A percentile compares a stretch with the other conserved stretches of the same genome.
Conservation (phyloP, 257 asterid genomes). For the Mentha longifolia region DNA sequence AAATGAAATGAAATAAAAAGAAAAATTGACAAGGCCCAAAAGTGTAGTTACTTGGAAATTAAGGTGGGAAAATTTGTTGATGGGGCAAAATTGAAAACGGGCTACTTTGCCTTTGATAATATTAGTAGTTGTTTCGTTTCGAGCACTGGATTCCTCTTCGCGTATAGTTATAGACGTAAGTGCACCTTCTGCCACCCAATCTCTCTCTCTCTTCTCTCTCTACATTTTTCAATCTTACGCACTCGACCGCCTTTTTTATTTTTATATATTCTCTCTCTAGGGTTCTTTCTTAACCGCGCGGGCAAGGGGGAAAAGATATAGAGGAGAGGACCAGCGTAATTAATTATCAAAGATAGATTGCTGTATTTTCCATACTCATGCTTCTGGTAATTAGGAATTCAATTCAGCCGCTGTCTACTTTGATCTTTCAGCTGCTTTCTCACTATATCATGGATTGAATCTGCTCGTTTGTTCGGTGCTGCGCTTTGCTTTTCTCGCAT, state of each 20-base stretch:
- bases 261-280: constrained; percentile 41
- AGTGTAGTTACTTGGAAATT: constrained; percentile 18
- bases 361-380: constrained; percentile 15
- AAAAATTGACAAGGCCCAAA: background rate
- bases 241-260: constrained; percentile 45
- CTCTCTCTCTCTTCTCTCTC: constrained; percentile 31
- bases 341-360: constrained; percentile 2
- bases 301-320: background rate
- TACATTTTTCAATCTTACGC: constrained; percentile 32
- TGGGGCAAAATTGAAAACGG: constrained; percentile 11
- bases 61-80: constrained; percentile 11
- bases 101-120: constrained; percentile 18
- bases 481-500: constrained; percentile 6
- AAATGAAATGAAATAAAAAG: background rate
- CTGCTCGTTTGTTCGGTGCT: constrained; percentile 35
- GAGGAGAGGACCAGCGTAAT: background rate
- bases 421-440: constrained; percentile 37
- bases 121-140: constrained; percentile 28
- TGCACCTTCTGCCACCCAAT: constrained; percentile 43
- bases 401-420: constrained; percentile 24
- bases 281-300: constrained; percentile 51
- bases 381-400: constrained; percentile 19
- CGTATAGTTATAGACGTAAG: constrained; percentile 24
- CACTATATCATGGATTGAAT: constrained; percentile 48
- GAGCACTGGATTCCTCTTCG: constrained; percentile 36